Conservation (phyloP, 495 filamentous ascomycete genomes). For the Neurospora cerealis region DNA sequence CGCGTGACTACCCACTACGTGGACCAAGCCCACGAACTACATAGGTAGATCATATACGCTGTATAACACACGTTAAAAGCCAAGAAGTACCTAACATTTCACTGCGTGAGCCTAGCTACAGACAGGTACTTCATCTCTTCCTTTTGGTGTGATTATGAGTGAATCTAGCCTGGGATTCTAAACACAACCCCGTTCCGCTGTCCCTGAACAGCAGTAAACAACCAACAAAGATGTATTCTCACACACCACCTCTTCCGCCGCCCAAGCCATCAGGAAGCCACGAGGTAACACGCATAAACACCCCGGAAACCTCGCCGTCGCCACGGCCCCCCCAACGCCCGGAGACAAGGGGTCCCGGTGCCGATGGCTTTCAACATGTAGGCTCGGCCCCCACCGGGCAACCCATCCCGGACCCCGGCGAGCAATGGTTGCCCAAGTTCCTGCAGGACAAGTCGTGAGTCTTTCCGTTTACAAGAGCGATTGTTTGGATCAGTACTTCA, state of each 20-base stretch:
- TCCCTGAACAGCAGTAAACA: neutral
- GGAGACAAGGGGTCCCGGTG: slow-evolving; percentile 18
- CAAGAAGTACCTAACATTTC: neutral
- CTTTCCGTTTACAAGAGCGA: neutral
- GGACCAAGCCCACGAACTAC: neutral
- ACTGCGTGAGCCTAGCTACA: neutral
- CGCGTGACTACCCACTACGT: neutral
- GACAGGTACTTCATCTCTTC: neutral
- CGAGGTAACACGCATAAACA: slow-evolving; percentile 58
- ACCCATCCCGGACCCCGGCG: slow-evolving; percentile 37
- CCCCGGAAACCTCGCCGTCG: slow-evolving; percentile 33
- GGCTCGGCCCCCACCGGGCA: slow-evolving; percentile 8
- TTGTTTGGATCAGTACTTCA: neutral
- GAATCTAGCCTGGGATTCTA: neutral
- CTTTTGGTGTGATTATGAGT: neutral
- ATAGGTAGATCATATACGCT: neutral
- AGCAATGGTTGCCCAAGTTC: slow-evolving; percentile 57
- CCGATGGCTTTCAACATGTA: slow-evolving; percentile 10
- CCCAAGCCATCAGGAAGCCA: slow-evolving; percentile 58
- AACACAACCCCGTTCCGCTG: neutral
- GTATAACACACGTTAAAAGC: neutral
- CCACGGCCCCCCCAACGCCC: slow-evolving; percentile 30
- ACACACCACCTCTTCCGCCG: slow-evolving; percentile 58
- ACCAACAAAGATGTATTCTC: slow-evolving; percentile 20
- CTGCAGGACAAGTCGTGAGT: slow-evolving; percentile 68